Evolutionary conservation across 164 flowering plant species (phyloP), one percentile per base, ranked within the genome.

Genomic region (Vitis labrusca): DNA sequence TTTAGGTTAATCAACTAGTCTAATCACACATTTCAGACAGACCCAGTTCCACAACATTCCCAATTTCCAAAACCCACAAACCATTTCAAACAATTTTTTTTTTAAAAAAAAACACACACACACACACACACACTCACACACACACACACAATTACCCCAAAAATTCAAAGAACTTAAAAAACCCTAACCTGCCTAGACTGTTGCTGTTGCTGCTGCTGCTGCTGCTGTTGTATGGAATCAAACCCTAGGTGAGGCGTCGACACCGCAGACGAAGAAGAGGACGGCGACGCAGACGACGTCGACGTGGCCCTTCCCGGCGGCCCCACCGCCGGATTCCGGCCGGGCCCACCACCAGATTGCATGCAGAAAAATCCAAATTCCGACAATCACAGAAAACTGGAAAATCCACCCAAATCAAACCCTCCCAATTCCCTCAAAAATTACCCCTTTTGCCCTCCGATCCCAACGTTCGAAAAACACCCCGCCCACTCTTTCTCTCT

Each of bases 231-330:
- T 30, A 81, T 65, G 10, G 88, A 71, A 58, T 91, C 94, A 59
- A 89, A 85, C 67, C 88, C 91, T 30, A 83, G 65, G 66, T 88
- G 92, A 4, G 86, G 86, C 0, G 91, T 76, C 3, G 92, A 91
- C 1, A 84, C 94, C 0, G 92, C 94, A 10, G 98, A 92, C 0
- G 94, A 88, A 0, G 98, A 88, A 9, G 98, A 88, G 53, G 96
- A 80, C 37, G 93, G 93, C 37, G 93, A 88, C 0, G 94, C 89
- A 3, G 97, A 80, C 3, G 91, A 81, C 0, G 86, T 79, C 49
- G 91, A 73, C 17, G 84, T 67, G 12, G 86, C 75, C 71, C 85
- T 75, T 14, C 86, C 87, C 9, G 77, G 82, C 72, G 84, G 88
- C 53, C 81, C 85, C 69, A 73, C 78, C 70, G 79, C 79, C 66